Conservation (phyloP, 352 stramenopile genomes). For the Phytophthora idaei region DNA sequence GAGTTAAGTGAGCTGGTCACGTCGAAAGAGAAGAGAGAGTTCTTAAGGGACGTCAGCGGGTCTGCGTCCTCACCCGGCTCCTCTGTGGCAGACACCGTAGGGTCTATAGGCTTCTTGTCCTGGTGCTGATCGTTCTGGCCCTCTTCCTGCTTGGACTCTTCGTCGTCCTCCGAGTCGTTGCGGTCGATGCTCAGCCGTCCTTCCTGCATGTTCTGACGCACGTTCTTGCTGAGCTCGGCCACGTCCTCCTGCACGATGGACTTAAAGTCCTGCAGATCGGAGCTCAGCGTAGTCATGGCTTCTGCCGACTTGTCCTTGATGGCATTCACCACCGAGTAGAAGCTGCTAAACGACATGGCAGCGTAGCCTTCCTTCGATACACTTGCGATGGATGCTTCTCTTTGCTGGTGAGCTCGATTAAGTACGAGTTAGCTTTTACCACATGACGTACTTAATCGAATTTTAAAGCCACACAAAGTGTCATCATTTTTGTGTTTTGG, state of each 20-base stretch:
- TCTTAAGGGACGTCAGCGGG: conserved; percentile 29
- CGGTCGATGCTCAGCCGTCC: conserved; percentile 46
- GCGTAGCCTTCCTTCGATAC: neutral
- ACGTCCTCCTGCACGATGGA: conserved; percentile 75
- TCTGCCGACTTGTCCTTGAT: conserved; percentile 70
- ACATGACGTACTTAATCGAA: conserved; percentile 7
- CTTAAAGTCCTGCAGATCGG: conserved; percentile 74
- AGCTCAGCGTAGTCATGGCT: conserved; percentile 74
- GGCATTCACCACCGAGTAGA: conserved; percentile 53
- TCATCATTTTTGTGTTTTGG: neutral
- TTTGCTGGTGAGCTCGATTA: neutral
- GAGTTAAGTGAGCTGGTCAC: conserved; percentile 47
- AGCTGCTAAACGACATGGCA: conserved; percentile 55
- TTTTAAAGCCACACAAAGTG: neutral
- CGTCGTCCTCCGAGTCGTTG: conserved; percentile 33
- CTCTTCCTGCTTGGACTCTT: conserved; percentile 16
- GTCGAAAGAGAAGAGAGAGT: conserved; percentile 69
- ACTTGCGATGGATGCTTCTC: conserved; percentile 10
- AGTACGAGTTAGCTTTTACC: neutral
- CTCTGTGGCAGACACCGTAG: conserved; percentile 5
- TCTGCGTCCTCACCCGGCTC: conserved; percentile 19
- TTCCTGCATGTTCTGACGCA: conserved; percentile 63
- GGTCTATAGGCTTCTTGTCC: conserved; percentile 1
- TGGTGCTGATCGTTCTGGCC: conserved; percentile 10
- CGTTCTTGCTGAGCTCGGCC: conserved; percentile 59